Evolutionary conservation across 148 eudicot species (phyloP).

Genomic region (Chenopodium suecicum): DNA sequence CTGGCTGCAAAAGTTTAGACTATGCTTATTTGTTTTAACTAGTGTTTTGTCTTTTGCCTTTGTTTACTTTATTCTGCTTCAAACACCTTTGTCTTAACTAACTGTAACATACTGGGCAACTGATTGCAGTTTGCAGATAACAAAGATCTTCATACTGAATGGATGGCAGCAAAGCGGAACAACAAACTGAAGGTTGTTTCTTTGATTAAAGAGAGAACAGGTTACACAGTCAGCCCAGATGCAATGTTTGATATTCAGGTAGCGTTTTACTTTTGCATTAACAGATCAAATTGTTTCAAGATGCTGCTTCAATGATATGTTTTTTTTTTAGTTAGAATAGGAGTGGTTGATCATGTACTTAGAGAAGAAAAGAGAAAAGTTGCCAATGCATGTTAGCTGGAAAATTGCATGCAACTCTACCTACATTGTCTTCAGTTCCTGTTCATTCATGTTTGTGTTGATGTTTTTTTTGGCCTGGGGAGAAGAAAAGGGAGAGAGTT

Average conservation of each 20-base stretch:
- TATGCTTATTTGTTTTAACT: not conserved
- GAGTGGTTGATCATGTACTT: too few relatives aligned
- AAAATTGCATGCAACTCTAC: too few relatives aligned
- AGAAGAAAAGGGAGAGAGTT: too few relatives aligned
- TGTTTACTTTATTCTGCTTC: not conserved
- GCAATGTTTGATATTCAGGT: conserved; percentile 28
- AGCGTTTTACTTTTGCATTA: not conserved
- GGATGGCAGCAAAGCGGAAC: conserved; percentile 16
- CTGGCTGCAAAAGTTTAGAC: not conserved
- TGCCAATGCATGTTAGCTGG: too few relatives aligned
- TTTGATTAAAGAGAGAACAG: conserved; percentile 19
- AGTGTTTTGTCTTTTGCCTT: not conserved
- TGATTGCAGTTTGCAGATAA: conserved; percentile 23
- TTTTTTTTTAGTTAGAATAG: too few relatives aligned
- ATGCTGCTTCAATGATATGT: not conserved
- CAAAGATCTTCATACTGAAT: conserved; percentile 21
- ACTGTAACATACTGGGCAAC: not conserved
- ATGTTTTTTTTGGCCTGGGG: too few relatives aligned
- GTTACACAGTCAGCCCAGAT: conserved; percentile 25
- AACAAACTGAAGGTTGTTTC: conserved; percentile 20
- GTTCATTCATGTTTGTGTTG: too few relatives aligned
- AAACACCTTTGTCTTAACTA: not conserved
- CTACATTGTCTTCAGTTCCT: too few relatives aligned
- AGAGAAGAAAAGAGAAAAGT: too few relatives aligned
- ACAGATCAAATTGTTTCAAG: not conserved